phyloP scores from a whole-genome alignment of 352 stramenopile species.

The Globisporangium emineosum region DNA sequence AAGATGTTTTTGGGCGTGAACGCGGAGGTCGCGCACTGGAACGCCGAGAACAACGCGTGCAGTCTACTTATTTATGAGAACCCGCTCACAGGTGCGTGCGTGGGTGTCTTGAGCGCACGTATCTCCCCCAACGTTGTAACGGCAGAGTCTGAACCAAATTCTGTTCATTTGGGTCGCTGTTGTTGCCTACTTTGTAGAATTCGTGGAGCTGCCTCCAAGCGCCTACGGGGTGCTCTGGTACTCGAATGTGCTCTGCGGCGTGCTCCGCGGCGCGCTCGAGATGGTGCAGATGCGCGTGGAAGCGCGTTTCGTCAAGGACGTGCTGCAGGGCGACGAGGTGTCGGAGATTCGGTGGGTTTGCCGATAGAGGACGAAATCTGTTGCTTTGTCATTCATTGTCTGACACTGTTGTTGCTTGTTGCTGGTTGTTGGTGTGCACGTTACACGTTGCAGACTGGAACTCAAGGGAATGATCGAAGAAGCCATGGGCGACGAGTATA shows the following conservation, averaged over 20 bases:
- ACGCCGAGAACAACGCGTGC: slow-evolving; percentile 84
- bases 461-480: slow-evolving; percentile 90
- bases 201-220: slow-evolving; percentile 87
- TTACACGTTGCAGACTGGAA: slow-evolving; percentile 42
- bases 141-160: background rate
- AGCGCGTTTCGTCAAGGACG: slow-evolving; percentile 81
- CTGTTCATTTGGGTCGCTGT: background rate
- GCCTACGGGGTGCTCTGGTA: slow-evolving; percentile 92
- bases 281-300: slow-evolving; percentile 92
- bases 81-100: slow-evolving; percentile 76
- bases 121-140: no score
- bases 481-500: slow-evolving; percentile 87
- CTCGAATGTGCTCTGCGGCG: slow-evolving; percentile 95
- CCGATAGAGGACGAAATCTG: background rate
- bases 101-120: background rate
- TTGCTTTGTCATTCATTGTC: background rate
- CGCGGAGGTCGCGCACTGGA: slow-evolving; percentile 90
- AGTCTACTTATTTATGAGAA: slow-evolving; percentile 96
- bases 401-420: background rate
- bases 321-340: slow-evolving; percentile 82
- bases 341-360: slow-evolving; percentile 70
- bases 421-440: background rate
- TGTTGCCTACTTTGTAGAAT: slow-evolving; percentile 48
- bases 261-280: slow-evolving; percentile 94
- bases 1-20: slow-evolving; percentile 98